A percentile compares a stretch with the other conserved stretches of the same genome.
These are phyloP conservation scores for Fusarium sp. DNA, from an alignment of 2,329 filamentous ascomycete genomes.

Conservation along the genomic window DNA sequence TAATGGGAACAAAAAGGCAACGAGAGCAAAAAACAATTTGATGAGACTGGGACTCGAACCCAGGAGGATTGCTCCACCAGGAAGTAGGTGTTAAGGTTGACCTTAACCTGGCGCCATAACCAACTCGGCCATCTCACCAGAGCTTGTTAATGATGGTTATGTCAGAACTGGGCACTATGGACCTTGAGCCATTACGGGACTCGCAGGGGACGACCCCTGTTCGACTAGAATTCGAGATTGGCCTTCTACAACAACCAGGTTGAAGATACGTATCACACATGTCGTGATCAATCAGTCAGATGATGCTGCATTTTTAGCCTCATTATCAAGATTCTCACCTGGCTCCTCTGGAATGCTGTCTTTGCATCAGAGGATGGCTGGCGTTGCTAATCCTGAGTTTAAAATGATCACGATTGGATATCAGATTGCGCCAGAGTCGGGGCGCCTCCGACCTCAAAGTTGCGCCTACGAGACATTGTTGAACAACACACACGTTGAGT, in stretches of 20 bases:
- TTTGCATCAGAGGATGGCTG: neutral
- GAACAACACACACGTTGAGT: neutral
- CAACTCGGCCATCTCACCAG: slow-evolving; percentile 46
- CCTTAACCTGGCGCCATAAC: slow-evolving; percentile 47
- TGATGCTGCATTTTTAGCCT: neutral
- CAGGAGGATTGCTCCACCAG: slow-evolving; percentile 47
- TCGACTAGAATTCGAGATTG: neutral
- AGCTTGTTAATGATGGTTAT: neutral
- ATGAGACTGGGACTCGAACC: slow-evolving; percentile 47
- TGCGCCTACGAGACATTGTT: slow-evolving; percentile 1
- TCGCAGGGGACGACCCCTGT: neutral
- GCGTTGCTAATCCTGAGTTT: neutral
- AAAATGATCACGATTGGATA: slow-evolving; percentile 3
- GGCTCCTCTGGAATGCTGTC: neutral
- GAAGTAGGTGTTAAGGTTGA: slow-evolving; percentile 45
- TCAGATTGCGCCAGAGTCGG: slow-evolving; percentile 15
- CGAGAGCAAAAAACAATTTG: slow-evolving; percentile 18
- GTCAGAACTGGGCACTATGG: neutral
- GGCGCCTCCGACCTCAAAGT: slow-evolving; percentile 3
- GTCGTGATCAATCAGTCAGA: neutral
- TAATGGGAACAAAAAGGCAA: neutral
- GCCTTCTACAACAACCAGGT: neutral
- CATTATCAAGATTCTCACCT: neutral
- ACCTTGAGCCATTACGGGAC: neutral
- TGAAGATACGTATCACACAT: neutral